Evolutionary conservation across 2,329 filamentous ascomycete genomes (phyloP).

Genomic region (Pyrenophora graminea): DNA sequence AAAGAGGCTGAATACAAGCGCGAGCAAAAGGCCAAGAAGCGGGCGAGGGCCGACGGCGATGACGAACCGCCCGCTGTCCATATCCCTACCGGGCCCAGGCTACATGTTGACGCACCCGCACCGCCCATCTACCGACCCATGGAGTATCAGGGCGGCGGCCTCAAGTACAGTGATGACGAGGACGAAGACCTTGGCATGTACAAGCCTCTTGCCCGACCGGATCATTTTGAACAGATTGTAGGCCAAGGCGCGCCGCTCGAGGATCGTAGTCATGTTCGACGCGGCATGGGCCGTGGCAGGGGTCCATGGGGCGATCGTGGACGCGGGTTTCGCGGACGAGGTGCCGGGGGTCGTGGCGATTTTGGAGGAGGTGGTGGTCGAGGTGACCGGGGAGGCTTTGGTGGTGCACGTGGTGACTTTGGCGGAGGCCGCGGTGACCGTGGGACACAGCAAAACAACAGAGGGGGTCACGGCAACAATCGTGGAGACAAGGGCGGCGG

Average conservation of each 20-base stretch:
- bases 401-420: constrained; percentile 24
- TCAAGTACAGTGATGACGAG: constrained; percentile 52
- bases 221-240: constrained; percentile 53
- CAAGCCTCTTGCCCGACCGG: constrained; percentile 52
- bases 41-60: constrained; percentile 42
- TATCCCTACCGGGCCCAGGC: constrained; percentile 29
- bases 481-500: constrained; percentile 29
- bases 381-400: constrained; percentile 19
- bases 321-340: constrained; percentile 43
- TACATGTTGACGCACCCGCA: constrained; percentile 24
- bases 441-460: constrained; percentile 33
- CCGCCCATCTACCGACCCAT: constrained; percentile 24
- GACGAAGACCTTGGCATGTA: constrained; percentile 53
- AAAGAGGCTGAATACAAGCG: constrained; percentile 79
- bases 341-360: constrained; percentile 37
- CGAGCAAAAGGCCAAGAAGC: constrained; percentile 62
- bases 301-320: constrained; percentile 44
- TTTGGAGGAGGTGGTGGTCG: constrained; percentile 27
- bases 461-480: constrained; percentile 12
- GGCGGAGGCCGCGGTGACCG: constrained; percentile 27
- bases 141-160: constrained; percentile 40
- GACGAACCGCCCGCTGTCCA: constrained; percentile 24
- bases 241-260: constrained; percentile 45
- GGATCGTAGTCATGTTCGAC: constrained; percentile 43
- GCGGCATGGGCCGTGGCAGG: constrained; percentile 39